A percentile compares a stretch with the other conserved stretches of the same genome.
These are phyloP conservation scores for Tulasnella sp. DNA, from an alignment of 768 basidiomycete genomes.

Conservation along the genomic window DNA sequence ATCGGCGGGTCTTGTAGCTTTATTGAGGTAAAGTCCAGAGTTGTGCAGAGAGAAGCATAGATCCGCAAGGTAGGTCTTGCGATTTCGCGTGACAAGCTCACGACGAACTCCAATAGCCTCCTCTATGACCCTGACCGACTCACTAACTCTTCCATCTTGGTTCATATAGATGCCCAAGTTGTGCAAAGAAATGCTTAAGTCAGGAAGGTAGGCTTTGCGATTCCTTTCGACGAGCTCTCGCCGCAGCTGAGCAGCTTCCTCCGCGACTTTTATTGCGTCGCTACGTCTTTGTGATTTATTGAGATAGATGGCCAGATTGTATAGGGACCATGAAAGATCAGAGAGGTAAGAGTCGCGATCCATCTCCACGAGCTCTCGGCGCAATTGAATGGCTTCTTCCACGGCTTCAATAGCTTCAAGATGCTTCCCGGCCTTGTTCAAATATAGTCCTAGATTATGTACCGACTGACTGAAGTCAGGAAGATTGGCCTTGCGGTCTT, in stretches of 20 bases:
- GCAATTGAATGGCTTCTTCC: not conserved
- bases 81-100: too few relatives aligned
- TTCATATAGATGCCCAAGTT: not conserved
- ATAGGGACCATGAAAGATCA: not conserved
- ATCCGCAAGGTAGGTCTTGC: too few relatives aligned
- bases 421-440: not conserved
- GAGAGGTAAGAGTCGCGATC: too few relatives aligned
- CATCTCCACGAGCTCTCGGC: not conserved
- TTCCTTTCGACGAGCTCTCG: too few relatives aligned
- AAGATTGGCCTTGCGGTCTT: too few relatives aligned
- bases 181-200: too few relatives aligned
- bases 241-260: not conserved
- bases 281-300: not conserved
- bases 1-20: not conserved
- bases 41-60: not conserved
- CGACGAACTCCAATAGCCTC: too few relatives aligned
- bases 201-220: too few relatives aligned
- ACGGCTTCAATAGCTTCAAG: not conserved
- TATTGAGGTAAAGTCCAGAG: not conserved
- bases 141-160: too few relatives aligned
- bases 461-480: too few relatives aligned
- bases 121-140: too few relatives aligned
- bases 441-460: not conserved
- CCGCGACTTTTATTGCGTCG: not conserved
- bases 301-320: constrained; percentile 1